Conservation (phyloP, 2,329 filamentous ascomycete species). For the Arthroderma uncinatum region DNA sequence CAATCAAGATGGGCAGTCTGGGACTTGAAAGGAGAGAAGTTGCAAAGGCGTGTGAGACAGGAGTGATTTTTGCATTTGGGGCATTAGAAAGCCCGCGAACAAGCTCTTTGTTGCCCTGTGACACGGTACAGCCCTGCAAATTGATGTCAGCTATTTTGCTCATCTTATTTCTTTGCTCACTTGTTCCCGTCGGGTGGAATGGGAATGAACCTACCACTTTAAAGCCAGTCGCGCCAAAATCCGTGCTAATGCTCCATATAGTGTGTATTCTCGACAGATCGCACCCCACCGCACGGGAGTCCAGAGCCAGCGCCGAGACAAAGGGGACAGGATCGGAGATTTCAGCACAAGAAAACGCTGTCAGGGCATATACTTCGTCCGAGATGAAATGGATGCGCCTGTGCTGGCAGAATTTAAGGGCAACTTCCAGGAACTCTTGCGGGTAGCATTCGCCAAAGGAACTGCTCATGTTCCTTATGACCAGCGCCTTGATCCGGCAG, state of each 20-base stretch:
- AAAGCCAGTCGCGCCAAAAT: constrained; percentile 17
- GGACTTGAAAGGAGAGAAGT: constrained; percentile 19
- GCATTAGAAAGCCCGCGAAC: constrained; percentile 14
- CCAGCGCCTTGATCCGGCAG: constrained; percentile 16
- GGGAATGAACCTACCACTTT: constrained; percentile 14
- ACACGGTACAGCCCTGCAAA: constrained; percentile 17
- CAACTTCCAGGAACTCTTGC: constrained; percentile 14
- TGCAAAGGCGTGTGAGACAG: constrained; percentile 16
- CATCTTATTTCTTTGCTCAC: background rate
- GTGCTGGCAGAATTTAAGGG: constrained; percentile 18
- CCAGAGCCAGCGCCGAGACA: constrained; percentile 14
- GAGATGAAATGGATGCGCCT: constrained; percentile 21
- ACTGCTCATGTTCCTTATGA: constrained; percentile 22
- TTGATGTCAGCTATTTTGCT: background rate
- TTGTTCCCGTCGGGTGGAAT: background rate
- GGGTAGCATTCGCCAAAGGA: constrained; percentile 21
- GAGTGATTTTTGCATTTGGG: constrained; percentile 17
- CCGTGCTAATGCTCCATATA: constrained; percentile 18
- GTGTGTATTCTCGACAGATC: constrained; percentile 17
- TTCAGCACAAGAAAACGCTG: constrained; percentile 14
- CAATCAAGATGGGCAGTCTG: constrained; percentile 16
- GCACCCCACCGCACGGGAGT: constrained; percentile 12
- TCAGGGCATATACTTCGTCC: constrained; percentile 21
- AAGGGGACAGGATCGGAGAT: constrained; percentile 13
- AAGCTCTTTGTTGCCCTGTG: constrained; percentile 19